Evolutionary conservation across 371 early-diverging fungal species (phyloP).

Genomic region (Encephalitozoon hellem): DNA sequence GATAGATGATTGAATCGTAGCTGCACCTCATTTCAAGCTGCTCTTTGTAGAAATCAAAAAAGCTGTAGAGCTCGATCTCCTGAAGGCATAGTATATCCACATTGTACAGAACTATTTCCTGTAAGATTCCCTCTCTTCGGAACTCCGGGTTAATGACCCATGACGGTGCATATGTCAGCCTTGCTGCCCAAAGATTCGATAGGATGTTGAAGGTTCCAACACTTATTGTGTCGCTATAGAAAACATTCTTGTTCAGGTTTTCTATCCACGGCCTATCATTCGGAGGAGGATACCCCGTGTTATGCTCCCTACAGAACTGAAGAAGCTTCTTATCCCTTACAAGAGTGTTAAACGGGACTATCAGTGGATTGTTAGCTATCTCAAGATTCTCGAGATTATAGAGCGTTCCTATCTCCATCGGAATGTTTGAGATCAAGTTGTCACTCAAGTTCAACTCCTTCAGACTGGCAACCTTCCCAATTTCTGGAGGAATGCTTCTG

Average conservation of each 20-base stretch:
- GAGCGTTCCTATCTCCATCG: slow-evolving; percentile 79
- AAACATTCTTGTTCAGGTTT: slow-evolving; percentile 62
- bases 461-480: slow-evolving; percentile 73
- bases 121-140: slow-evolving; percentile 75
- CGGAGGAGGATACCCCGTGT: slow-evolving; percentile 69
- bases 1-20: slow-evolving; percentile 82
- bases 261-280: slow-evolving; percentile 79
- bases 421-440: slow-evolving; percentile 75
- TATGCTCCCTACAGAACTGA: slow-evolving; percentile 76
- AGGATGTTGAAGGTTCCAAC: slow-evolving; percentile 87
- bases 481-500: slow-evolving; percentile 71
- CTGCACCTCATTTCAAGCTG: slow-evolving; percentile 50
- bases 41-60: slow-evolving; percentile 71
- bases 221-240: slow-evolving; percentile 65
- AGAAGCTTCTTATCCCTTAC: slow-evolving; percentile 73
- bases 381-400: slow-evolving; percentile 81
- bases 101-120: slow-evolving; percentile 73
- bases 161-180: slow-evolving; percentile 84
- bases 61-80: slow-evolving; percentile 62
- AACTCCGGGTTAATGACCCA: slow-evolving; percentile 88
- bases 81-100: slow-evolving; percentile 88
- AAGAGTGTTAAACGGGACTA: slow-evolving; percentile 70
- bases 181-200: slow-evolving; percentile 76
- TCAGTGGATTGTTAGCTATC: slow-evolving; percentile 85
- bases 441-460: slow-evolving; percentile 79